Evolutionary conservation across 495 filamentous ascomycete genomes (phyloP), one percentile per base, ranked within the genome.

Genomic region (Penicillium waksmanii): DNA sequence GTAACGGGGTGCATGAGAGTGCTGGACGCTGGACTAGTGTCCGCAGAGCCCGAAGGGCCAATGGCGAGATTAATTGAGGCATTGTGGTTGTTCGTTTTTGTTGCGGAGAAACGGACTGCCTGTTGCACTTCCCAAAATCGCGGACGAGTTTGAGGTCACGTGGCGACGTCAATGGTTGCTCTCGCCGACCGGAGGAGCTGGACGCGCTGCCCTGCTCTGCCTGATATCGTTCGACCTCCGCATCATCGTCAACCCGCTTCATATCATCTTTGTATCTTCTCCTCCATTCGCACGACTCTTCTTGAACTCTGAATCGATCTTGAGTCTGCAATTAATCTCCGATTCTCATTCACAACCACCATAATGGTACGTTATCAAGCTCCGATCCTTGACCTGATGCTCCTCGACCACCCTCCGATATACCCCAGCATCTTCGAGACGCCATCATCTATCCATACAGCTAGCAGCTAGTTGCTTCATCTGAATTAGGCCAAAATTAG

Each of bases 21-120:
- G 51, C 34, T n/a, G 74, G 76, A 36, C 71, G 73, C 44, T 71
- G 68, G 50, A 71, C 53, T 6, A 76, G 59, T n/a, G 74, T 73
- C 66, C 75, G 73, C n/a, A 75, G 59, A 56, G 73, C 69, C 69
- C 67, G 69, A 58, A 76, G 65, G 55, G 73, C 65, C n/a, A 75
- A 60, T 15, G 74, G 71, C 23, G 74, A 71, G 64, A 74, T 61
- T 64, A 77, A 64, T 50, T 70, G 69, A 25, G 73, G 67, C 76
- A 78, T 78, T 63, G 35, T 47, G 57, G 42, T 44, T 44, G 42
- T 9, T 44, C n/a, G n/a, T 44, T 44, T 3, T 38, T 38, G 33
- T 56, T 55, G 36, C 23, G n/a, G 27, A 6, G 27, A 31, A 31
- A 31, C 27, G 27, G 27, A 31, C 27, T 31, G 27, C 27, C 27